A percentile compares a stretch with the other conserved stretches of the same genome.
These are phyloP conservation scores for Primulina huaijiensis DNA, from an alignment of 257 asterid genomes.

Conservation along the genomic window DNA sequence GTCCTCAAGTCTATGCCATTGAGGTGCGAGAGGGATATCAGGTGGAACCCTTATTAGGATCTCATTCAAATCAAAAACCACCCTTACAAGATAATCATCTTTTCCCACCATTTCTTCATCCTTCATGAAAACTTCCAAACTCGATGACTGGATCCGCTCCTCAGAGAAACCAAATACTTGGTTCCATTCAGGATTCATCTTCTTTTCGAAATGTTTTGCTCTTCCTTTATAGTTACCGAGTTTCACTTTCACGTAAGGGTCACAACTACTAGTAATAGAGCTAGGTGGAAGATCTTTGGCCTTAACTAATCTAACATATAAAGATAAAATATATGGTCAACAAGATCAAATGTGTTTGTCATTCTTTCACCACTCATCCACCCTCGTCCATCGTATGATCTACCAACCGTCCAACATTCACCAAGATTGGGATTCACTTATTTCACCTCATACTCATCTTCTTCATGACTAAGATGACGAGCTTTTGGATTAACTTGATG, in stretches of 20 bases:
- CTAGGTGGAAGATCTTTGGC: slow-evolving; percentile 58
- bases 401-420: slow-evolving; percentile 43
- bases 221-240: slow-evolving; percentile 75
- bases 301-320: slow-evolving; percentile 69
- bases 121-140: slow-evolving; percentile 59
- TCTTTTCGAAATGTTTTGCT: slow-evolving; percentile 49
- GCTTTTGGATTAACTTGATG: slow-evolving; percentile 32
- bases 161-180: slow-evolving; percentile 77
- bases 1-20: slow-evolving; percentile 69
- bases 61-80: slow-evolving; percentile 62
- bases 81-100: slow-evolving; percentile 57
- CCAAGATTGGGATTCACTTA: slow-evolving; percentile 57
- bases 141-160: slow-evolving; percentile 61
- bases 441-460: slow-evolving; percentile 58
- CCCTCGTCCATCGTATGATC: slow-evolving; percentile 40
- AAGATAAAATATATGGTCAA: slow-evolving; percentile 70
- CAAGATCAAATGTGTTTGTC: slow-evolving; percentile 58
- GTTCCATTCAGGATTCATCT: slow-evolving; percentile 66
- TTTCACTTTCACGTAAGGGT: slow-evolving; percentile 71
- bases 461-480: slow-evolving; percentile 23
- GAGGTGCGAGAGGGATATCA: slow-evolving; percentile 84
- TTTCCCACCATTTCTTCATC: slow-evolving; percentile 60
- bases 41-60: slow-evolving; percentile 74
- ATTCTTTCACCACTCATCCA: slow-evolving; percentile 55
- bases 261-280: slow-evolving; percentile 39